These are phyloP conservation scores for Fraxinus nigra DNA, from an alignment of 305 asterid genomes.

Conservation along the genomic window DNA sequence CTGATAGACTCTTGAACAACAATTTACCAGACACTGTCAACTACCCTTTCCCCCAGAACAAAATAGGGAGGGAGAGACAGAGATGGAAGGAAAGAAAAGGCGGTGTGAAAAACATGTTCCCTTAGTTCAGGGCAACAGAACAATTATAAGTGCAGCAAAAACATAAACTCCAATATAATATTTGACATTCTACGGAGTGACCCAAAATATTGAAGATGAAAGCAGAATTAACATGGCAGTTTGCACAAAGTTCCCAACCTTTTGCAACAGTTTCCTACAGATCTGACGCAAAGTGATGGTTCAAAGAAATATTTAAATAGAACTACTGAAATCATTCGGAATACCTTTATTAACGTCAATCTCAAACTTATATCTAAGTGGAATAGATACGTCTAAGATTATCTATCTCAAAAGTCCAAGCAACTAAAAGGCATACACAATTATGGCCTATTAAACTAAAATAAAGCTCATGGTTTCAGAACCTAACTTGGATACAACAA, in stretches of 20 bases:
- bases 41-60: not conserved
- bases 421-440: not conserved
- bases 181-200: not conserved
- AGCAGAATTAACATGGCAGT: not conserved
- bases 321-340: not conserved
- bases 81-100: not conserved
- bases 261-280: not conserved
- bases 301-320: not conserved
- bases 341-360: not conserved
- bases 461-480: not conserved
- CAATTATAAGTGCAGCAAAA: not conserved
- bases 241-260: not conserved
- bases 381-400: not conserved
- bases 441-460: not conserved
- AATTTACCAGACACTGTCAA: not conserved
- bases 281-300: not conserved
- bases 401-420: not conserved
- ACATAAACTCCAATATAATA: not conserved
- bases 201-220: not conserved
- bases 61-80: not conserved
- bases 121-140: not conserved
- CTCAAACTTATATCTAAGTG: not conserved
- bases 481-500: conserved; percentile 3
- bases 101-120: not conserved
- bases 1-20: not conserved